Evolutionary conservation across 1,139 yeast genomes (phyloP).

Genomic region (Magnusiomyces sp.): DNA sequence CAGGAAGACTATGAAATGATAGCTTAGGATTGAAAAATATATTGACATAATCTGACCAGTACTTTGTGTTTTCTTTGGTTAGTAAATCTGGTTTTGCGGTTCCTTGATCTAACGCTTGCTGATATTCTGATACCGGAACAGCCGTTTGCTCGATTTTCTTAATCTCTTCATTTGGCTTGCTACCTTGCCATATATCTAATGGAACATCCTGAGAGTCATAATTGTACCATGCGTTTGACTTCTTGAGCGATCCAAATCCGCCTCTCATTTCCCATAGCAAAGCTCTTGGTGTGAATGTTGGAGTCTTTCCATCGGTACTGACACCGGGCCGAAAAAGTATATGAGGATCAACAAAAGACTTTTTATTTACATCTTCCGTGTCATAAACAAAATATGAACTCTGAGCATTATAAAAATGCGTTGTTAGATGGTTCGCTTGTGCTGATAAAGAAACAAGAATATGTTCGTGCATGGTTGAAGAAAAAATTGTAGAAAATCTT

Average conservation of each 20-base stretch:
- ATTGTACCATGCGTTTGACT: constrained; percentile 18
- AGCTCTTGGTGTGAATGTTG: constrained; percentile 73
- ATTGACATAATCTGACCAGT: constrained; percentile 78
- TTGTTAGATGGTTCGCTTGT: constrained; percentile 57
- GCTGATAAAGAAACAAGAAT: constrained; percentile 66
- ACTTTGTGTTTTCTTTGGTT: constrained; percentile 39
- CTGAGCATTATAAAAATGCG: constrained; percentile 77
- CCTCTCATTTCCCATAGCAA: constrained; percentile 62
- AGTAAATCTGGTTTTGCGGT: constrained; percentile 27
- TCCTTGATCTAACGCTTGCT: constrained; percentile 50
- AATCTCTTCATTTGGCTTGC: background rate
- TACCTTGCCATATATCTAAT: constrained; percentile 8
- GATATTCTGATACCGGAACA: constrained; percentile 48
- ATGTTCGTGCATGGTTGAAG: constrained; percentile 62
- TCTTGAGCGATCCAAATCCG: constrained; percentile 30
- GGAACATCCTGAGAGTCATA: constrained; percentile 17
- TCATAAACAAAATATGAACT: constrained; percentile 56
- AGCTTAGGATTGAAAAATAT: constrained; percentile 54
- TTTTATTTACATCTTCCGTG: constrained; percentile 27
- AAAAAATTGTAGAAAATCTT: too few species aligned
- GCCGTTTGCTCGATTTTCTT: constrained; percentile 22
- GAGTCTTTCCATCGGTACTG: constrained; percentile 34
- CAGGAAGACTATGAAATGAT: constrained; percentile 43
- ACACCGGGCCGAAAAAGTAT: constrained; percentile 40
- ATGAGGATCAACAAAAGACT: constrained; percentile 38